Percentiles rank a stretch among this genome's conserved stretches.
These are phyloP conservation scores for Neofusicoccum ribis DNA, from an alignment of 2,329 filamentous ascomycete genomes.

Conservation along the genomic window DNA sequence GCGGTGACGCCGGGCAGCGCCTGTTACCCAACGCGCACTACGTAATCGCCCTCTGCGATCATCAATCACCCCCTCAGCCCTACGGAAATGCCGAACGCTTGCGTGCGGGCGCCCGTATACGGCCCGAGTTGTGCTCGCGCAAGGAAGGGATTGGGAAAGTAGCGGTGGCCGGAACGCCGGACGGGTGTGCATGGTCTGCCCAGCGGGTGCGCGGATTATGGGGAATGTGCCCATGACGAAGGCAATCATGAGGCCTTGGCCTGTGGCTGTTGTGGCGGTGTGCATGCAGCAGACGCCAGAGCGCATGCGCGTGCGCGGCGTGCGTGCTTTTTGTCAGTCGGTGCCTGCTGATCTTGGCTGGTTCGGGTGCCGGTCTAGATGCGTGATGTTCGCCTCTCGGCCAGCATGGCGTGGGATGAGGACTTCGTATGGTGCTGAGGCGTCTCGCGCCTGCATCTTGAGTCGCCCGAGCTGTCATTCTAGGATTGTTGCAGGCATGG, in stretches of 20 bases:
- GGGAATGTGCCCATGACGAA: not conserved
- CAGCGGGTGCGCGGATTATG: not conserved
- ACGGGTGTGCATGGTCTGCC: not conserved
- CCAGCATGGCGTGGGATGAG: too few relatives aligned
- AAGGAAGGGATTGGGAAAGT: not conserved
- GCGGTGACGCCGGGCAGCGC: not conserved
- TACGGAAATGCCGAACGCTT: not conserved
- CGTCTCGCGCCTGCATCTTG: too few relatives aligned
- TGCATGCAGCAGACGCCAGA: not conserved
- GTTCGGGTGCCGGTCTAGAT: not conserved
- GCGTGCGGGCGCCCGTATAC: not conserved
- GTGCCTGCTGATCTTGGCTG: not conserved
- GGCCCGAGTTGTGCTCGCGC: not conserved
- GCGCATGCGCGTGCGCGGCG: not conserved
- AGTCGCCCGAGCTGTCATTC: too few relatives aligned
- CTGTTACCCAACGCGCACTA: not conserved
- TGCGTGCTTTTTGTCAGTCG: not conserved
- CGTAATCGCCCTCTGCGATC: not conserved
- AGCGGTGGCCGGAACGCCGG: not conserved
- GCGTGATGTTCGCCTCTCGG: too few relatives aligned
- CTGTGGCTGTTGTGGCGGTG: slow-evolving; percentile 8
- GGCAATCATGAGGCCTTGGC: not conserved
- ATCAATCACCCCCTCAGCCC: not conserved
- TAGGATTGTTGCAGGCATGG: too few relatives aligned
- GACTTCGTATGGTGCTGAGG: too few relatives aligned